Percentiles rank a stretch among this genome's conserved stretches.
phyloP scores from a whole-genome alignment of 23 red algal species.

The Gracilaria vermiculophylla region DNA sequence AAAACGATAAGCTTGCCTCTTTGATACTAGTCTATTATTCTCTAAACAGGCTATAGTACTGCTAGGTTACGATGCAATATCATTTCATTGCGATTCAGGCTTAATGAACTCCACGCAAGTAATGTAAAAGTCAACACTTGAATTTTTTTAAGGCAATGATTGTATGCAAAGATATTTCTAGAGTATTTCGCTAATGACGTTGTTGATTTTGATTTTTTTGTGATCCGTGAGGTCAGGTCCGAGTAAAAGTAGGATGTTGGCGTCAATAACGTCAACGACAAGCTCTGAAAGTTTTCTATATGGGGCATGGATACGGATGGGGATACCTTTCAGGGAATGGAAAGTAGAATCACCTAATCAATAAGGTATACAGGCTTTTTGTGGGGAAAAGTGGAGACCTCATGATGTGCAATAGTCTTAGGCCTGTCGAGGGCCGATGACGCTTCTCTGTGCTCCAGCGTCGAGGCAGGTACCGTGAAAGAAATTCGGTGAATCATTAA shows the following conservation, averaged over 20 bases:
- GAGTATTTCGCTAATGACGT: not conserved
- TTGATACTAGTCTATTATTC: no score
- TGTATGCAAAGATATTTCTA: no score
- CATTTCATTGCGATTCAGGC: no score
- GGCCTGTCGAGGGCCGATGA: not conserved
- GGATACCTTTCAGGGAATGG: not conserved
- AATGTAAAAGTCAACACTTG: no score
- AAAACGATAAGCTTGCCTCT: no score
- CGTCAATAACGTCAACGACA: not conserved
- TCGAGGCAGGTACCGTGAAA: not conserved
- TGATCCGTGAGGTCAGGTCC: not conserved
- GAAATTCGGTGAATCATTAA: no score
- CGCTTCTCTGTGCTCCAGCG: not conserved
- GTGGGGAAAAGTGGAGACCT: not conserved
- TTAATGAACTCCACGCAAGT: no score
- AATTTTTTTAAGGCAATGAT: no score
- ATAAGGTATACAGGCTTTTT: not conserved
- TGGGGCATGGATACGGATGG: not conserved
- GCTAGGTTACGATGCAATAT: no score
- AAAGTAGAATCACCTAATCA: not conserved
- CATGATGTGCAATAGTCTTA: not conserved
- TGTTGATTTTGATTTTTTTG: not conserved
- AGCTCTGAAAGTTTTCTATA: not conserved
- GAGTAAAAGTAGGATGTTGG: not conserved
- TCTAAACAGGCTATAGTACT: no score